phyloP scores from a whole-genome alignment of 2,329 filamentous ascomycete genomes.

The Neopestalotiopsis rosae region DNA sequence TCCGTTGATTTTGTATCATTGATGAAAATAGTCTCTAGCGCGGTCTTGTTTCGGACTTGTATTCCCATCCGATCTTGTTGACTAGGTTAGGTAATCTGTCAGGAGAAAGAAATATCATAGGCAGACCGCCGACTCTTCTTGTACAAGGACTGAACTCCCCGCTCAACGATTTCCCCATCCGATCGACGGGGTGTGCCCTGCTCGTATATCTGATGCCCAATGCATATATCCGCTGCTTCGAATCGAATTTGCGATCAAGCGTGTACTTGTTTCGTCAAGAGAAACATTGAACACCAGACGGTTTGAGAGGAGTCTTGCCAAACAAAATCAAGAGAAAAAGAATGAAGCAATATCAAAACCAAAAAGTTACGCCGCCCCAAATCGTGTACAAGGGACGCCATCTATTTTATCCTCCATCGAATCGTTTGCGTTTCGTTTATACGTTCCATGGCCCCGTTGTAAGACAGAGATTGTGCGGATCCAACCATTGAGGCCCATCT shows the following conservation, averaged over 20 bases:
- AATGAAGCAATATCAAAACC: not conserved
- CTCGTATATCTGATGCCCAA: conserved; percentile 9
- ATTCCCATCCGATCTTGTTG: not conserved
- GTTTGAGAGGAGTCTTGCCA: not conserved
- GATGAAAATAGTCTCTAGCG: not conserved
- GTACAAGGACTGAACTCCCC: conserved; percentile 13
- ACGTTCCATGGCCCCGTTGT: not conserved
- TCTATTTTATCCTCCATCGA: conserved; percentile 15
- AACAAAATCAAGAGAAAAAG: conserved; percentile 13
- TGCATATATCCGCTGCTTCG: not conserved
- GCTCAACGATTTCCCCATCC: conserved; percentile 7
- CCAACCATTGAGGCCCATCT: not conserved
- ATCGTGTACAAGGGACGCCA: conserved; percentile 29
- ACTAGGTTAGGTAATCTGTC: not conserved
- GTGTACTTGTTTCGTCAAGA: not conserved
- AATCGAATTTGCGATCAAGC: not conserved
- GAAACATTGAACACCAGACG: not conserved
- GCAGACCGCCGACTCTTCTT: not conserved
- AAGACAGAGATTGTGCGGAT: not conserved
- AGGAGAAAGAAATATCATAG: not conserved
- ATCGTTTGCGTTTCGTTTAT: conserved; percentile 3
- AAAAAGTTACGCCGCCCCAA: conserved; percentile 13
- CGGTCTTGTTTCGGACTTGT: not conserved
- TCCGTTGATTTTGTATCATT: not conserved
- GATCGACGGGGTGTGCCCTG: not conserved